Conservation (phyloP, 805 yeast species). For the Starmerella floricola region DNA sequence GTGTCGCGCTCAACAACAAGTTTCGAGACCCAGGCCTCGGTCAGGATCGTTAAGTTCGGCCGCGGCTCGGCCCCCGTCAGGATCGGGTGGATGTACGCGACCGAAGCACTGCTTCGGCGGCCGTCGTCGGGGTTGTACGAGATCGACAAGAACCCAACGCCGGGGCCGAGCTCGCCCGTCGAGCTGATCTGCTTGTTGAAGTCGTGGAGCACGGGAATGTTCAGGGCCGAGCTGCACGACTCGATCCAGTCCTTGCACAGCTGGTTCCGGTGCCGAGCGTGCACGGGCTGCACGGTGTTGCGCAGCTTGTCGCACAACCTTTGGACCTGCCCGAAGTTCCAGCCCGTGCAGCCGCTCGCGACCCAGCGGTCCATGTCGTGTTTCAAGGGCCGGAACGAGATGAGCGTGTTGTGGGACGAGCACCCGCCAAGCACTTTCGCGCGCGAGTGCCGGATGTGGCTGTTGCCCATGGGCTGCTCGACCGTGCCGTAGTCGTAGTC, state of each 20-base stretch:
- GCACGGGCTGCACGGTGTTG: slow-evolving; percentile 16
- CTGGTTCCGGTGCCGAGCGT: slow-evolving; percentile 14
- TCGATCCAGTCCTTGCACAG: slow-evolving; percentile 14
- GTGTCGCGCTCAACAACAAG: slow-evolving; percentile 22
- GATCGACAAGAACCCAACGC: slow-evolving; percentile 12
- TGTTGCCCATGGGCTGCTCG: slow-evolving; percentile 16
- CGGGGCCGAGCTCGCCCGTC: slow-evolving; percentile 5
- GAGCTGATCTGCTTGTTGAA: slow-evolving; percentile 8
- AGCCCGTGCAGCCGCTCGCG: slow-evolving; percentile 26
- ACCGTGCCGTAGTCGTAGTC: slow-evolving; percentile 29
- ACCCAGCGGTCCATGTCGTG: slow-evolving; percentile 27
- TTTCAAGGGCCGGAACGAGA: slow-evolving; percentile 27
- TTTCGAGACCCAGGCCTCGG: slow-evolving; percentile 15
- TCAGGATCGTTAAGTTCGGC: slow-evolving; percentile 14
- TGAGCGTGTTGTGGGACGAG: slow-evolving; percentile 28
- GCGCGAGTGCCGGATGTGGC: slow-evolving; percentile 24
- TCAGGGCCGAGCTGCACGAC: slow-evolving; percentile 9
- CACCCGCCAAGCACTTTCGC: slow-evolving; percentile 30
- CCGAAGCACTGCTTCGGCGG: slow-evolving; percentile 25
- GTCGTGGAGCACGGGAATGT: slow-evolving; percentile 8
- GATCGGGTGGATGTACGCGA: slow-evolving; percentile 26
- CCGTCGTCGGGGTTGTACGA: slow-evolving; percentile 17
- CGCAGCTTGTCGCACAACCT: slow-evolving; percentile 14
- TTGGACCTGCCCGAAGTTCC: slow-evolving; percentile 26
- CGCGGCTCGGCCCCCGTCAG: slow-evolving; percentile 6